A percentile compares a stretch with the other conserved stretches of the same genome.
phyloP scores from a whole-genome alignment of 75 land plant genomes.

The Chamaecyparis obtusa region DNA sequence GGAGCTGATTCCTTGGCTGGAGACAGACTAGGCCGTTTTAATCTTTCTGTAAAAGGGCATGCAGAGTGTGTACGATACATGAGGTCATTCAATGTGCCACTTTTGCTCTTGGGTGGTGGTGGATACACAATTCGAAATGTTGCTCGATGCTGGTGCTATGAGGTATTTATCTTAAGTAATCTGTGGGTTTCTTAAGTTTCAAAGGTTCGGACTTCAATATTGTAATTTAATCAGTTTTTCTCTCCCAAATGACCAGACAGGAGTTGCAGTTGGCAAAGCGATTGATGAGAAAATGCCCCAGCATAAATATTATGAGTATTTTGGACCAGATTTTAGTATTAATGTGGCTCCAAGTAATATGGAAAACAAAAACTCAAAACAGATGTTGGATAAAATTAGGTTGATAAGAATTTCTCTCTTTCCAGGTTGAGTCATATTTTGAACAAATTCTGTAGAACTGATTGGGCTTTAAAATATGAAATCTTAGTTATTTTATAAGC shows the following conservation, averaged over 20 bases:
- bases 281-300: slow-evolving; percentile 73
- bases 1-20: slow-evolving; percentile 86
- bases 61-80: slow-evolving; percentile 73
- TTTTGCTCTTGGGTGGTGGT: slow-evolving; percentile 74
- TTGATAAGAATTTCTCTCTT: background rate
- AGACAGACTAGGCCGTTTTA: slow-evolving; percentile 79
- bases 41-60: slow-evolving; percentile 81
- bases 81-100: slow-evolving; percentile 81
- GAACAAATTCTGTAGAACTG: background rate
- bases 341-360: slow-evolving; percentile 78
- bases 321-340: slow-evolving; percentile 82
- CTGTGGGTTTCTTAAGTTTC: background rate
- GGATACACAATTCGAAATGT: slow-evolving; percentile 82
- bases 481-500: background rate
- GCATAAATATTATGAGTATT: slow-evolving; percentile 79
- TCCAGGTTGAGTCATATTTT: background rate
- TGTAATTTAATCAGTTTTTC: background rate
- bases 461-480: background rate
- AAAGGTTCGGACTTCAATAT: background rate
- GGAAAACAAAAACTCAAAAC: slow-evolving; percentile 61
- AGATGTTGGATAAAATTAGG: slow-evolving; percentile 51
- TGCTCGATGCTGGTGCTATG: slow-evolving; percentile 87
- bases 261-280: slow-evolving; percentile 76
- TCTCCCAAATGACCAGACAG: slow-evolving; percentile 46
- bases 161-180: slow-evolving; percentile 33